A percentile compares a stretch with the other conserved stretches of the same genome.
phyloP scores from a whole-genome alignment of 495 filamentous ascomycete species.

The Mycothermus thermophilus region DNA sequence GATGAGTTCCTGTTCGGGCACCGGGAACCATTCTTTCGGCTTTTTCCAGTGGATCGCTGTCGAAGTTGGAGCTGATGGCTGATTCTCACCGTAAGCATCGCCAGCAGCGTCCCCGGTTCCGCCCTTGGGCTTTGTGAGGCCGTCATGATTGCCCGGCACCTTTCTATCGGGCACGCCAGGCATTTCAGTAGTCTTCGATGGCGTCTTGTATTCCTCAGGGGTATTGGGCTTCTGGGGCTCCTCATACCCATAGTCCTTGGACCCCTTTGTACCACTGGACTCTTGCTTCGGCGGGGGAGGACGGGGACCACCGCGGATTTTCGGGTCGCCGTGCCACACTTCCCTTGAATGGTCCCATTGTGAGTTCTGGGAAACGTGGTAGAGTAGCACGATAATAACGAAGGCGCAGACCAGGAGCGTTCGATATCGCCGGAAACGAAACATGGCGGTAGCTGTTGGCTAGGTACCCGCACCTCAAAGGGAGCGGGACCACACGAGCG shows the following conservation, averaged over 20 bases:
- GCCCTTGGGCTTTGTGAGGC: conserved; percentile 7
- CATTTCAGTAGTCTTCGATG: no score
- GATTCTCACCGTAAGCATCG: conserved; percentile 6
- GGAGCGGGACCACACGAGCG: no score
- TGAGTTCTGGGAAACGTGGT: conserved; percentile 46
- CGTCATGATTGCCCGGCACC: conserved; percentile 1
- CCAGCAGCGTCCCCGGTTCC: conserved; percentile 2
- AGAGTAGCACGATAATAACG: conserved; percentile 47
- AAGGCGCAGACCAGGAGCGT: conserved; percentile 57
- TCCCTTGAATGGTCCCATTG: conserved; percentile 29
- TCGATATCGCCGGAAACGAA: conserved; percentile 65
- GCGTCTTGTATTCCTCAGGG: no score
- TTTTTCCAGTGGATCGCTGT: conserved; percentile 55
- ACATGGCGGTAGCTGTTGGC: conserved; percentile 40
- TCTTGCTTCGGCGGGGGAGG: not conserved
- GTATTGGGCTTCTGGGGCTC: conserved; percentile 18
- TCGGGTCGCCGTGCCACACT: conserved; percentile 8
- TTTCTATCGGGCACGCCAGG: conserved; percentile 4
- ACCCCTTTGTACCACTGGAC: conserved; percentile 6
- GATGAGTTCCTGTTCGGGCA: conserved; percentile 55
- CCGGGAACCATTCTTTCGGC: conserved; percentile 57
- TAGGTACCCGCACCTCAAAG: no score
- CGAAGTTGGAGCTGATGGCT: conserved; percentile 9
- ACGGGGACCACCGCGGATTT: not conserved
- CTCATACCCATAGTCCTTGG: not conserved